phyloP scores from a whole-genome alignment of 805 yeast species.

The Kuraishia borneana region DNA sequence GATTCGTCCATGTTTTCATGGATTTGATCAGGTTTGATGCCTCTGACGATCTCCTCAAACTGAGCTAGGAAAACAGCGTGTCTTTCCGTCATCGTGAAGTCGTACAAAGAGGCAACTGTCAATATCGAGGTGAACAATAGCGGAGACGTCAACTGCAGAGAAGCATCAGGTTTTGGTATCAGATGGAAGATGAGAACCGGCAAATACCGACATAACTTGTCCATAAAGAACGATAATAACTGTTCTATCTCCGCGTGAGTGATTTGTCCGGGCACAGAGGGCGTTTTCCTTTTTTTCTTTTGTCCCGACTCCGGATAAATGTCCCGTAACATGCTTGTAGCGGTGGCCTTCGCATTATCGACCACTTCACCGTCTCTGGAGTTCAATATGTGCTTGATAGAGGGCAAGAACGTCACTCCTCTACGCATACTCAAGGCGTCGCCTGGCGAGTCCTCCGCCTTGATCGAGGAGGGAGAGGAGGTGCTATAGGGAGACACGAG shows the following conservation, averaged over 20 bases:
- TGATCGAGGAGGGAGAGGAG: background rate
- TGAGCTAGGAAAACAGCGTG: background rate
- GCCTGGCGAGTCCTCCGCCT: background rate
- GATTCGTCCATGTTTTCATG: background rate
- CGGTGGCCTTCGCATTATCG: background rate
- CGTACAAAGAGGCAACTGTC: constrained; percentile 1
- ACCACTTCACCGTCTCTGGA: background rate
- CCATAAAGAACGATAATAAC: background rate
- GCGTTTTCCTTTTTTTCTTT: background rate
- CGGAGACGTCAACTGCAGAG: background rate
- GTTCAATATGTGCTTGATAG: background rate
- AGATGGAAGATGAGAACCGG: constrained; percentile 1
- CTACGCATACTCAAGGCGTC: background rate
- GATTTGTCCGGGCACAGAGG: background rate
- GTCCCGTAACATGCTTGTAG: background rate
- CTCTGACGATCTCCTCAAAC: background rate
- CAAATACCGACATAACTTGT: background rate
- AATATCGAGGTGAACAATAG: background rate
- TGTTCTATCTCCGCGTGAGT: background rate
- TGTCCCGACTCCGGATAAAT: background rate
- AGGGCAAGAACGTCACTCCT: background rate
- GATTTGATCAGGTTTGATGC: background rate
- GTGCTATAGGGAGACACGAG: background rate
- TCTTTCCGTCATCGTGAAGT: background rate
- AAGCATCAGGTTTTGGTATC: background rate